Evolutionary conservation across 768 basidiomycete genomes (phyloP).

Genomic region (Suillus tomentosus): DNA sequence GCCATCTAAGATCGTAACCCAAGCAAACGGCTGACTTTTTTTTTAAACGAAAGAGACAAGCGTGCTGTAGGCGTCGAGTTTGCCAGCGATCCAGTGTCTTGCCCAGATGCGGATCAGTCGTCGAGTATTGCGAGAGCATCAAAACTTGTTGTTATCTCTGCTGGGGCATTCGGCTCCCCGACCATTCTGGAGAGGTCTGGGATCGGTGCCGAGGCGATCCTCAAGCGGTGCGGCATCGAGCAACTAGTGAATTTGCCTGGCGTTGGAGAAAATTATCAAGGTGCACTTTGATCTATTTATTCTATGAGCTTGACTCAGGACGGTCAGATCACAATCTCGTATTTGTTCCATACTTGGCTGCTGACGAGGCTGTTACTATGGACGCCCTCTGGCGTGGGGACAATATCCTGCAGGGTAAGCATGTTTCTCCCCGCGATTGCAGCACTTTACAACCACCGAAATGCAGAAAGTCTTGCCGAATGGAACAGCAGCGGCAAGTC

Average conservation of each 20-base stretch:
- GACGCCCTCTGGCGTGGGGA: constrained; percentile 47
- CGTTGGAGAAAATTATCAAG: constrained; percentile 71
- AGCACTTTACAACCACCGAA: neutral
- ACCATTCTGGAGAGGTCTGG: constrained; percentile 64
- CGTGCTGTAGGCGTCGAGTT: constrained; percentile 54
- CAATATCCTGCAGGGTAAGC: constrained; percentile 43
- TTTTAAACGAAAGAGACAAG: constrained; percentile 21
- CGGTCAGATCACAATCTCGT: constrained; percentile 33
- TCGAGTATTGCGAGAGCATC: constrained; percentile 37
- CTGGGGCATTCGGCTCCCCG: constrained; percentile 58
- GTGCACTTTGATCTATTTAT: constrained; percentile 28
- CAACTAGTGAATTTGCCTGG: constrained; percentile 66
- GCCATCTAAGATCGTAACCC: neutral
- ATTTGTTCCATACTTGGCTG: constrained; percentile 39
- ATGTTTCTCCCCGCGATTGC: constrained; percentile 9
- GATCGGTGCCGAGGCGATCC: constrained; percentile 55
- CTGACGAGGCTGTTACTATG: constrained; percentile 49
- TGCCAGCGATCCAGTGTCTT: constrained; percentile 32
- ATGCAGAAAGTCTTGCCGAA: constrained; percentile 23
- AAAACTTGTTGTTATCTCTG: constrained; percentile 49
- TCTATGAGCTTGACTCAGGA: neutral
- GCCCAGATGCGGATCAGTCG: constrained; percentile 27
- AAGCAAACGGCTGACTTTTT: neutral
- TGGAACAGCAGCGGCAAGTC: constrained; percentile 42
- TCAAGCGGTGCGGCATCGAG: constrained; percentile 49